Base-by-base conservation (phyloP, 495 filamentous ascomycete genomes). In the Penicillium argentinense region DNA sequence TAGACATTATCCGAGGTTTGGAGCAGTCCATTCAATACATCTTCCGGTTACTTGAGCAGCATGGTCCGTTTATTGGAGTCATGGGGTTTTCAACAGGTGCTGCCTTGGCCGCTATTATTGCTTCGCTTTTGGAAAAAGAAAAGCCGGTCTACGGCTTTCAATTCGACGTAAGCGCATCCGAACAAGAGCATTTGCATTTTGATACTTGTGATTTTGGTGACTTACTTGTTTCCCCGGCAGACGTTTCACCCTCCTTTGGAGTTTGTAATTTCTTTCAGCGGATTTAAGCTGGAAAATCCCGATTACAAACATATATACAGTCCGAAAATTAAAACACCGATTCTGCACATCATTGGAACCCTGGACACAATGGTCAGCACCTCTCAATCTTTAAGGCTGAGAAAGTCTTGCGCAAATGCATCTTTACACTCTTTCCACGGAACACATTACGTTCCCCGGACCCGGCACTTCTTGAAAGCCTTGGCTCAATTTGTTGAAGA, bases 351-450 rank as follows among this genome's bases (percentile, higher is more conserved):
- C 9, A 39, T 46, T 16, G 46, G 33, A 3, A 37, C 14, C 2
- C 18, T 55, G 27, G 52, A 55, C 21, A 17, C 9, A 23, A 39
- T 55, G 11, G 38, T 69, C 18, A 14, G 19, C 4, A 16, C 32
- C 5, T 23, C 21, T 14, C 21, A 22, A 21, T 39, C 37, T 1
- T 22, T 29, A 16, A n/a, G 45, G 13, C 27, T 48, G 1, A 9
- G 17, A 19, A 19, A 30, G 9, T 48, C 25, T 18, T 40, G 37
- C 21, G 21, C 12, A 8, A 41, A 32, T 19, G 12, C 30, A 7
- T 34, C 30, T n/a, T n/a, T n/a, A n/a, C n/a, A n/a, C n/a, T n/a
- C n/a, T n/a, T n/a, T n/a, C n/a, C n/a, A n/a, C n/a, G n/a, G n/a
- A n/a, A n/a, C n/a, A n/a, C n/a, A n/a, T n/a, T n/a, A n/a, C n/a